These are phyloP conservation scores for Kuraishia piskuri DNA, from an alignment of 805 yeast species.

Conservation along the genomic window DNA sequence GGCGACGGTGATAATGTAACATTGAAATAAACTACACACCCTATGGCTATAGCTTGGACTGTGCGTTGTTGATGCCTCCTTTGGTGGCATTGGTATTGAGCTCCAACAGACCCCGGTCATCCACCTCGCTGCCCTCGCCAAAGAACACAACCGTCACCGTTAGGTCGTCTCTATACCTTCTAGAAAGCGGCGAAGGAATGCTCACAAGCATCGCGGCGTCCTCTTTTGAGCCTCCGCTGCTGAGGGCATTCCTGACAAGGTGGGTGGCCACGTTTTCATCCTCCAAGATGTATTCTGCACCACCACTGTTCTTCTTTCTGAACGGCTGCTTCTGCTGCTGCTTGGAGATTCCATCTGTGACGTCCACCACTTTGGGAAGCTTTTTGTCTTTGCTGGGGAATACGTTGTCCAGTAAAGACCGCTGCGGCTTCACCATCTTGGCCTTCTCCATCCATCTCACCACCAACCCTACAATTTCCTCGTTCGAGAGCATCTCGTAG, in stretches of 20 bases:
- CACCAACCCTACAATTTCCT: conserved; percentile 86
- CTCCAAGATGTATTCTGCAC: conserved; percentile 47
- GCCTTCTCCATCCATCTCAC: conserved; percentile 87
- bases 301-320: conserved; percentile 32
- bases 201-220: conserved; percentile 83
- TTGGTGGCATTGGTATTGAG: conserved; percentile 48
- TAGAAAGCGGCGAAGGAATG: conserved; percentile 84
- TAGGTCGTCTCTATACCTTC: conserved; percentile 91
- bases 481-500: conserved; percentile 85
- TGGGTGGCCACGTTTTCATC: conserved; percentile 92
- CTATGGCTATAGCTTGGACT: conserved; percentile 42
- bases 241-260: conserved; percentile 83
- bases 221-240: conserved; percentile 79
- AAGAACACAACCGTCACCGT: conserved; percentile 95
- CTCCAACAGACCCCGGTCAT: conserved; percentile 41
- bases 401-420: conserved; percentile 32
- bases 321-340: conserved; percentile 65
- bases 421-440: conserved; percentile 46
- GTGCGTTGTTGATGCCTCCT: conserved; percentile 39
- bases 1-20: neutral
- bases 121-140: conserved; percentile 45
- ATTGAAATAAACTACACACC: neutral
- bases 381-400: conserved; percentile 26
- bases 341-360: conserved; percentile 49
- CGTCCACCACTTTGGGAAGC: conserved; percentile 56